Evolutionary conservation across 2,329 filamentous ascomycete species (phyloP), one percentile per base, ranked within the genome.

Genomic region (Ceratocystis smalleyi): DNA sequence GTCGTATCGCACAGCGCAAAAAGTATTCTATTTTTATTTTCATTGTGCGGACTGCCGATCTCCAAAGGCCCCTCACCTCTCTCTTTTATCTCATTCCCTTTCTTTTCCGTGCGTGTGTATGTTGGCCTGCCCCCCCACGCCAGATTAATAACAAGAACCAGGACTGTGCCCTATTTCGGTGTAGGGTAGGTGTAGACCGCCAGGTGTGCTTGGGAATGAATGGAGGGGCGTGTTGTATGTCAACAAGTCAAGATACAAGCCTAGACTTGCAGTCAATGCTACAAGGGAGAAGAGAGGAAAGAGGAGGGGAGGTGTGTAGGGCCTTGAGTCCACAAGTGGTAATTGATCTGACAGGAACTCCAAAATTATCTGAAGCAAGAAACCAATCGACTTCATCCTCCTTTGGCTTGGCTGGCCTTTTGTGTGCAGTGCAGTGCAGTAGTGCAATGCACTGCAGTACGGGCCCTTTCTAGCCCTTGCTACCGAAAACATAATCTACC

Each of bases 131-230:
- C n/a, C 27, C 51, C 54, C 54, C 54, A 57, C 54, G 54, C 24
- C 15, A n/a, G 27, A 57, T 57, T 57, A 57, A 57, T 57, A 57
- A 57, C 6, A 35, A 57, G 27, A 57, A 57, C 54, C 27, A 57
- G 54, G 17, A 17, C 27, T 30, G 19, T 17, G 54, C 54, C 17
- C 54, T 17, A 57, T 27, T 17, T 32, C n/a, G 19, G 10, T 15
- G 54, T 35, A 57, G 22, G 47, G 19, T 51, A 24, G 19, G 19
- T 57, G 15, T 57, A 32, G 54, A 8, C 27, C 24, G 22, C 54
- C 54, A 57, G 15, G 6, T 10, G 6, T 10, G 27, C 8, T 57
- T n/a, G 54, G 15, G 54, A 35, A 57, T 57, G 27, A 17, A 35
- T 27, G 54, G 19, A 24, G 54, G 54, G 24, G 27, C 15, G 19